Evolutionary conservation across 108 stramenopile genomes (phyloP).

Genomic region (Asterionellopsis glacialis): DNA sequence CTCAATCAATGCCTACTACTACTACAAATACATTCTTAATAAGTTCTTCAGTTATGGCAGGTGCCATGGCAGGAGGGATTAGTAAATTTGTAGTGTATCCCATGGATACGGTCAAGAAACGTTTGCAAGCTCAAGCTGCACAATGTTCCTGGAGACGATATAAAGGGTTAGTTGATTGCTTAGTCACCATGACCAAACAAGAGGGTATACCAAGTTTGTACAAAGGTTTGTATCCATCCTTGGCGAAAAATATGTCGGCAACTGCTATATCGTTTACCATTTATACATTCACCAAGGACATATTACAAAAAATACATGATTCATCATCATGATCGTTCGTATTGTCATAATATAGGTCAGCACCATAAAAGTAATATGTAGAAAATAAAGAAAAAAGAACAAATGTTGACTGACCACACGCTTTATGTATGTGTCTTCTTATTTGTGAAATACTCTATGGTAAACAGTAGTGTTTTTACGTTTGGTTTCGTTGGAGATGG

Average conservation of each 20-base stretch:
- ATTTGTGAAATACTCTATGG: no score
- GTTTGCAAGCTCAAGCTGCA: constrained; percentile 89
- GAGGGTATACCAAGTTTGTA: constrained; percentile 72
- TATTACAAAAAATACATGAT: constrained; percentile 3
- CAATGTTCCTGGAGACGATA: constrained; percentile 36
- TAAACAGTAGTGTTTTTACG: no score
- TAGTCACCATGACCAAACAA: constrained; percentile 38
- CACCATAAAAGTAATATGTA: no score
- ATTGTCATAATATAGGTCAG: no score
- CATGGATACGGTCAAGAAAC: constrained; percentile 91
- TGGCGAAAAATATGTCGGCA: constrained; percentile 40
- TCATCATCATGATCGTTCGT: no score
- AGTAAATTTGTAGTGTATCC: constrained; percentile 92
- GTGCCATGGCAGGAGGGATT: constrained; percentile 77
- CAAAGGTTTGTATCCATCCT: constrained; percentile 61
- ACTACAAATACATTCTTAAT: not conserved
- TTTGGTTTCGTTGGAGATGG: no score
- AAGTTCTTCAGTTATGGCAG: constrained; percentile 40
- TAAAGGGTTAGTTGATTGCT: constrained; percentile 71
- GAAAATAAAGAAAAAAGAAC: no score
- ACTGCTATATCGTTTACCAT: constrained; percentile 3
- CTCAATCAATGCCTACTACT: no score
- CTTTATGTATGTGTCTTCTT: no score
- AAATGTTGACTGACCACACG: no score
- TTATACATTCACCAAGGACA: constrained; percentile 1